Percentiles rank a stretch among this genome's conserved stretches.
These are phyloP conservation scores for Echria macrotheca DNA, from an alignment of 495 filamentous ascomycete species.

Conservation along the genomic window DNA sequence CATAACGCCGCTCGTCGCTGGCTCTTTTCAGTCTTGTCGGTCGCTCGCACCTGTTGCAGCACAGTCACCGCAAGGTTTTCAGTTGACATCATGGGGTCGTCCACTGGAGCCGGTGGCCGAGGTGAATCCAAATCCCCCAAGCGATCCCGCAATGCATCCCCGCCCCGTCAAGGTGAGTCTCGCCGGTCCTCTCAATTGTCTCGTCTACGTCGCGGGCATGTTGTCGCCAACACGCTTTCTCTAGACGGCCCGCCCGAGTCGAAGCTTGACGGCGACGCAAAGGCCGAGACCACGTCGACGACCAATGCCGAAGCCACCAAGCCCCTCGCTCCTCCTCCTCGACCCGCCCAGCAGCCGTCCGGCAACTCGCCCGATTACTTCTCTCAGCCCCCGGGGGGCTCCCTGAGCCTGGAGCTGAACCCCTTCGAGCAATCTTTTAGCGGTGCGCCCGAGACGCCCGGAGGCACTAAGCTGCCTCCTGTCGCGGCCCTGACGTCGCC, in stretches of 20 bases:
- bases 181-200: conserved; percentile 6
- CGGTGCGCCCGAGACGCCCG: conserved; percentile 67
- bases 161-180: conserved; percentile 32
- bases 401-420: conserved; percentile 80
- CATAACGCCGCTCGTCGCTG: conserved; percentile 24
- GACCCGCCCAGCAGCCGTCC: conserved; percentile 49
- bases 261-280: conserved; percentile 32
- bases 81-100: conserved; percentile 39
- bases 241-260: conserved; percentile 29
- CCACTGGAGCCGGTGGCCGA: conserved; percentile 28
- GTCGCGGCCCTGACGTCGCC: conserved; percentile 91
- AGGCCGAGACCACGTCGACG: conserved; percentile 31
- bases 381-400: conserved; percentile 48
- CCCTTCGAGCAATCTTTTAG: conserved; percentile 94
- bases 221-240: conserved; percentile 22
- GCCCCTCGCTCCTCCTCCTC: conserved; percentile 73
- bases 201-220: conserved; percentile 8
- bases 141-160: conserved; percentile 28
- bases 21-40: conserved; percentile 8
- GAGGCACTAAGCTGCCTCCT: conserved; percentile 82
- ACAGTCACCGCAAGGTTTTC: conserved; percentile 27
- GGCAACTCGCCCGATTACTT: conserved; percentile 68
- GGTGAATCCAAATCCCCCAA: conserved; percentile 35
- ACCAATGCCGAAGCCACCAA: conserved; percentile 41
- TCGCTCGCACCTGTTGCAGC: conserved; percentile 20